Percentiles rank a stretch among this genome's conserved stretches.
Conservation (phyloP, 305 asterid species). For the Rubia tinctorum region DNA sequence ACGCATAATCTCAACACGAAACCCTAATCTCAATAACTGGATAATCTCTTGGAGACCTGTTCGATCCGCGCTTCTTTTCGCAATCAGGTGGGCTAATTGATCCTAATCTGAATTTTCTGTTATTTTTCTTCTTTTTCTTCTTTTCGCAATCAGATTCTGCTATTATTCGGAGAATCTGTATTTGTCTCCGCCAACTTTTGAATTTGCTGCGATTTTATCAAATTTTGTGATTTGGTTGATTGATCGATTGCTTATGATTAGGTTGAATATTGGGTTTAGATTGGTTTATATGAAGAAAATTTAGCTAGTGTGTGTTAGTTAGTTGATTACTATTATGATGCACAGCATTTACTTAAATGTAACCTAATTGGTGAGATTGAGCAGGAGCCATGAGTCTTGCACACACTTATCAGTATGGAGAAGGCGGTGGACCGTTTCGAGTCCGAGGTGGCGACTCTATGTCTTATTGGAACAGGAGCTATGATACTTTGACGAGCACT, state of each 20-base stretch:
- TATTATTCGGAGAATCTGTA: no score
- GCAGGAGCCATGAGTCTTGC: slow-evolving; percentile 68
- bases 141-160: no score
- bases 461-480: slow-evolving; percentile 45
- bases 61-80: slow-evolving; percentile 12
- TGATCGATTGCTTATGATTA: background rate
- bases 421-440: slow-evolving; percentile 38
- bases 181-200: background rate
- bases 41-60: slow-evolving; percentile 1
- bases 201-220: background rate
- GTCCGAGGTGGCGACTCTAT: slow-evolving; percentile 34
- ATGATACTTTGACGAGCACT: slow-evolving; percentile 29
- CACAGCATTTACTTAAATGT: background rate
- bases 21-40: slow-evolving; percentile 17
- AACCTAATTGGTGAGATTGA: slow-evolving; percentile 19
- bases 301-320: background rate
- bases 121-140: background rate
- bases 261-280: background rate
- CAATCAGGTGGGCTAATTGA: slow-evolving; percentile 17
- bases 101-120: background rate
- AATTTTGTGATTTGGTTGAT: background rate
- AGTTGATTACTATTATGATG: background rate
- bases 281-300: background rate
- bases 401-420: slow-evolving; percentile 38
- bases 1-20: background rate